Conservation (phyloP, 768 basidiomycete genomes). For the Podaxis pistillaris region DNA sequence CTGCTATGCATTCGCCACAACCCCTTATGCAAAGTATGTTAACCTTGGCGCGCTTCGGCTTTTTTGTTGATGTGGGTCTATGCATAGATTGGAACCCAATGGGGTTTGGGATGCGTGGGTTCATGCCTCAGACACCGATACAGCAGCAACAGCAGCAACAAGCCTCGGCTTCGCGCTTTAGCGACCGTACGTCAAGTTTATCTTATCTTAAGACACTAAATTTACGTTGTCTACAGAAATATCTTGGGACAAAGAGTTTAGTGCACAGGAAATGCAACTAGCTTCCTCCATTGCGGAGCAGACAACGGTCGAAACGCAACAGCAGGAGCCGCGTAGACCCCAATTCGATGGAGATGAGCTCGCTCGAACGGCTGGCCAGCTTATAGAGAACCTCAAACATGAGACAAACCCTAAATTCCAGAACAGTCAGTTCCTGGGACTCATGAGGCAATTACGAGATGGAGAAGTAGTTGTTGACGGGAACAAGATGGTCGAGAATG, state of each 20-base stretch:
- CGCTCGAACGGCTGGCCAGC: constrained; percentile 73
- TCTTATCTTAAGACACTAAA: not conserved
- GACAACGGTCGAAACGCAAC: constrained; percentile 16
- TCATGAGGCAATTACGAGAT: constrained; percentile 86
- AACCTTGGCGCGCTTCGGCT: not conserved
- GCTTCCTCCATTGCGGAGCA: constrained; percentile 24
- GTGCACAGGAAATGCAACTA: constrained; percentile 48
- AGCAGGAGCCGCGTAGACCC: constrained; percentile 18
- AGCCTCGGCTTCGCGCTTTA: not conserved
- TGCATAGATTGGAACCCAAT: constrained; percentile 35
- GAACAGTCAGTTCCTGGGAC: constrained; percentile 77
- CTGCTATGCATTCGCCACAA: constrained; percentile 10
- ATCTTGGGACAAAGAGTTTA: constrained; percentile 68
- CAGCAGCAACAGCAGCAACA: constrained; percentile 26
- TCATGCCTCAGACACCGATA: constrained; percentile 26
- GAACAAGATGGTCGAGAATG: constrained; percentile 68
- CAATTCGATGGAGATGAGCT: constrained; percentile 62
- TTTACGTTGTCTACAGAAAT: constrained; percentile 29
- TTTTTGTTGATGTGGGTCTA: not conserved
- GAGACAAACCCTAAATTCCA: constrained; percentile 84
- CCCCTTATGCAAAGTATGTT: constrained; percentile 13
- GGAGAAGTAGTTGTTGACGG: constrained; percentile 76
- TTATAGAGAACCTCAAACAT: constrained; percentile 72
- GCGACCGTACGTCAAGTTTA: constrained; percentile 41
- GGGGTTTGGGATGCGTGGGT: constrained; percentile 28